Percentiles rank a stretch among this genome's conserved stretches.
phyloP scores from a whole-genome alignment of 2,329 filamentous ascomycete species.

The Calonectria pseudoreteaudii region DNA sequence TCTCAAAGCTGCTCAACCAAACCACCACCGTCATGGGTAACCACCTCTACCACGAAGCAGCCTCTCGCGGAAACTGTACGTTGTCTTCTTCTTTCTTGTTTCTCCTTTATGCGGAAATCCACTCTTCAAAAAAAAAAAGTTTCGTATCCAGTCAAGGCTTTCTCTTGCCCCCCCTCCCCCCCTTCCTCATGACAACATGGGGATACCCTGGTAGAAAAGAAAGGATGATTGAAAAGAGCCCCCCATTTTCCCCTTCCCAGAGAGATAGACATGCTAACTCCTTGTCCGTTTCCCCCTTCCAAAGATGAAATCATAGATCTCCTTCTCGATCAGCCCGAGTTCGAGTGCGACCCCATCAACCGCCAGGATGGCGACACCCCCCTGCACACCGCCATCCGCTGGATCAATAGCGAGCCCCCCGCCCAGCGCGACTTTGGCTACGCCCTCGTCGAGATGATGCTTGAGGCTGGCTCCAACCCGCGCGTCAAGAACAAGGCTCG shows the following conservation, averaged over 20 bases:
- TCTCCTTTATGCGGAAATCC: neutral
- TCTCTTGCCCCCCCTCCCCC: too few relatives aligned
- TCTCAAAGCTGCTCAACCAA: slow-evolving; percentile 84
- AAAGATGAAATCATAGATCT: slow-evolving; percentile 83
- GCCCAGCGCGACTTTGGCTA: slow-evolving; percentile 74
- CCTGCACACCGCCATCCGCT: slow-evolving; percentile 82
- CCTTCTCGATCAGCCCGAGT: slow-evolving; percentile 84
- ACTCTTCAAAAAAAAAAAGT: neutral
- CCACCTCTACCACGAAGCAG: slow-evolving; percentile 90
- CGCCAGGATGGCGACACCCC: slow-evolving; percentile 80
- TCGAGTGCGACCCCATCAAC: slow-evolving; percentile 86
- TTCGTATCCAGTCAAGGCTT: too few relatives aligned
- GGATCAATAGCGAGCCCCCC: slow-evolving; percentile 75
- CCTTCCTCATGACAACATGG: neutral
- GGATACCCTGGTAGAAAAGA: neutral
- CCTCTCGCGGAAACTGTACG: slow-evolving; percentile 86
- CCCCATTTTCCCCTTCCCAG: too few relatives aligned
- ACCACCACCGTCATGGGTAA: slow-evolving; percentile 89
- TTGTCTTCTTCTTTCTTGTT: slow-evolving; percentile 34
- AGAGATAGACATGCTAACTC: neutral
- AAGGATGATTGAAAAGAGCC: neutral
- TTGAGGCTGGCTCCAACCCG: slow-evolving; percentile 78
- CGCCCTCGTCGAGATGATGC: slow-evolving; percentile 80
- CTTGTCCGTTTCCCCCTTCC: slow-evolving; percentile 3
- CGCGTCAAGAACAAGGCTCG: slow-evolving; percentile 77